Conservation (phyloP, 371 early-diverging fungal genomes). For the Apophysomyces sp. region DNA sequence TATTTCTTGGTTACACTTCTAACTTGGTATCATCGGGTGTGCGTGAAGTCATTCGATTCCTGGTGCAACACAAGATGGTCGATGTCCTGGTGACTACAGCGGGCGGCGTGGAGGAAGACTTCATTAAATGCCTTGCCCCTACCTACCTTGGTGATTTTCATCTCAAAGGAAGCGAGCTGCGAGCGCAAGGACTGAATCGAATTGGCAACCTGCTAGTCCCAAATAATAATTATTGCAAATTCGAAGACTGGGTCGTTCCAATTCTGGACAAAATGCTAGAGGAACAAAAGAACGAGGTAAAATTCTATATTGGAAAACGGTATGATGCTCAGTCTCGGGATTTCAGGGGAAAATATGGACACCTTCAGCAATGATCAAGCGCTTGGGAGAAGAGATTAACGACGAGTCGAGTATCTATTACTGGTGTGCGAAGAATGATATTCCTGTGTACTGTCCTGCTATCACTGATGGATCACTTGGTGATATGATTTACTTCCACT, state of each 20-base stretch:
- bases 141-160: constrained; percentile 91
- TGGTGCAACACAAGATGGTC: constrained; percentile 91
- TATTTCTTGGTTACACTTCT: constrained; percentile 97
- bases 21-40: constrained; percentile 98
- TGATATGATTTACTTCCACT: constrained; percentile 99
- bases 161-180: constrained; percentile 79
- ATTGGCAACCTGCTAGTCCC: constrained; percentile 99
- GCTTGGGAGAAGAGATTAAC: constrained; percentile 96
- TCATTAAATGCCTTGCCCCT: constrained; percentile 96
- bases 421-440: constrained; percentile 92
- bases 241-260: constrained; percentile 98
- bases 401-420: constrained; percentile 96
- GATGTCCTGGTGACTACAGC: constrained; percentile 96
- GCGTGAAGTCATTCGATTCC: constrained; percentile 91
- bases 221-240: constrained; percentile 98
- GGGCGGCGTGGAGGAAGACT: constrained; percentile 99
- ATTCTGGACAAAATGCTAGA: constrained; percentile 92
- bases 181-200: constrained; percentile 95
- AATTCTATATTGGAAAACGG: constrained; percentile 1
- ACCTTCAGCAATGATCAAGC: constrained; percentile 90
- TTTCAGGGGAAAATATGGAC: constrained; percentile 80
- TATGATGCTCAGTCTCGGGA: background rate
- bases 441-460: constrained; percentile 99
- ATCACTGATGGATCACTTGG: constrained; percentile 99
- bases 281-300: constrained; percentile 79